phyloP scores from a whole-genome alignment of 1,139 yeast genomes.

The Geotrichum carabidarum region DNA sequence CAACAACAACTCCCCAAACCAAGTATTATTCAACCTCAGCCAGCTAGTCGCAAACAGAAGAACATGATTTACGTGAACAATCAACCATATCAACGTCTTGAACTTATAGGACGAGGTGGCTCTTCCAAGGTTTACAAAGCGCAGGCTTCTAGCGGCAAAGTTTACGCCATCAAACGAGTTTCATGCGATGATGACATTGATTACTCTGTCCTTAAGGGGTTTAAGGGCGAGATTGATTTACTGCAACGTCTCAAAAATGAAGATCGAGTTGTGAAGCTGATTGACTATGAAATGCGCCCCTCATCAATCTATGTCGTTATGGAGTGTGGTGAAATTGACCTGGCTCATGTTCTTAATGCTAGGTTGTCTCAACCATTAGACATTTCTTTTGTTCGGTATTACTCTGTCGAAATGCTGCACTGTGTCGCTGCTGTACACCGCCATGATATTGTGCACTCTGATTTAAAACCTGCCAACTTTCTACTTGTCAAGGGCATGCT shows the following conservation, averaged over 20 bases:
- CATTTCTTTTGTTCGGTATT: conserved; percentile 71
- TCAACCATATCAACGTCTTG: conserved; percentile 65
- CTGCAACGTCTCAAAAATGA: conserved; percentile 56
- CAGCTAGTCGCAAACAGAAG: conserved; percentile 25
- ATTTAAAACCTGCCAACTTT: conserved; percentile 92
- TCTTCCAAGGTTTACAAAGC: conserved; percentile 89
- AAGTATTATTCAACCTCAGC: conserved; percentile 12
- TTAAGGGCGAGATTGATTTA: conserved; percentile 85
- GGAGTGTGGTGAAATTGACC: conserved; percentile 94
- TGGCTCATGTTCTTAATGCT: conserved; percentile 73
- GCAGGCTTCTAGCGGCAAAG: conserved; percentile 47
- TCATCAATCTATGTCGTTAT: conserved; percentile 68
- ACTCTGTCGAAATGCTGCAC: conserved; percentile 70
- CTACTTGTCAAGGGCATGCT: conserved; percentile 77
- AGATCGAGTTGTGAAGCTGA: conserved; percentile 69
- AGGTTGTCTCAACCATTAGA: conserved; percentile 54
- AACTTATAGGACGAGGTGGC: conserved; percentile 86
- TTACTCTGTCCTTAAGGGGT: conserved; percentile 63
- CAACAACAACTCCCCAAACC: conserved; percentile 7
- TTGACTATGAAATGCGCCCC: conserved; percentile 66
- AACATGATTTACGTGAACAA: conserved; percentile 48
- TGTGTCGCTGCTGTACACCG: conserved; percentile 87
- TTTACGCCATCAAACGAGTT: conserved; percentile 80
- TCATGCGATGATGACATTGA: conserved; percentile 71
- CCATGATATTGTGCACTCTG: conserved; percentile 88